Base-by-base conservation (phyloP, 352 stramenopile species). In the Saprolegnia diclina region DNA sequence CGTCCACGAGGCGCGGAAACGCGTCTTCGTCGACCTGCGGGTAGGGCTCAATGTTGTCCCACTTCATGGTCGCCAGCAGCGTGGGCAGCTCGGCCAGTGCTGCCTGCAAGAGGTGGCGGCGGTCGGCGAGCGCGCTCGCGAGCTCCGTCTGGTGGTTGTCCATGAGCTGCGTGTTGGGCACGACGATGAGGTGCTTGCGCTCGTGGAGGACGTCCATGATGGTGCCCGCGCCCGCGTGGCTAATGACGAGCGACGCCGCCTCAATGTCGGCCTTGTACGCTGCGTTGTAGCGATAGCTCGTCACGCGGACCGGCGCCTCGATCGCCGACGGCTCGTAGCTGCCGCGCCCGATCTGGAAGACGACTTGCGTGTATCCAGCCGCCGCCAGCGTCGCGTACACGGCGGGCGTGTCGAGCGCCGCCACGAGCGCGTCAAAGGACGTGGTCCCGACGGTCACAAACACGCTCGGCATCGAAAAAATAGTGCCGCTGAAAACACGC, bases 101-200 rank as follows among this genome's bases (percentile, higher is more conserved):
- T 10, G 87, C 89, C 19, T 77, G 69, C 11, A 90, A 69, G 62
- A 85, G 90, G 57, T 83, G 90, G 1, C 73, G 76, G 56, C 83
- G 69, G 26, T 80, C 77, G 18, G 85, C 85, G 83, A 99, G 96
- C 42, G 95, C 94, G 54, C 91, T 78, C 7, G 96, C 95, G 21
- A 99, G 77, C 73, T 99, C 96, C 40, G 79, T 82, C 78, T 99
- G 96, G 77, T 99, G 96, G 83, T 99, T 98, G 84, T 98, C 85
- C 96, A 99, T 99, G 16, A 99, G 83, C 64, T 71, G 52, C 19
- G 82, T 89, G 74, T 99, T 99, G 11, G 98, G 96, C 6, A 98
- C 93, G 6, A 98, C 95, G 26, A 97, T 74, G 29, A 96, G 77
- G 72, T 82, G 80, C 76, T 97, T 97, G 18, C 73, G 69, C 59